Evolutionary conservation across 176 grass and related monocot species (phyloP).

Genomic region (Themeda triandra): DNA sequence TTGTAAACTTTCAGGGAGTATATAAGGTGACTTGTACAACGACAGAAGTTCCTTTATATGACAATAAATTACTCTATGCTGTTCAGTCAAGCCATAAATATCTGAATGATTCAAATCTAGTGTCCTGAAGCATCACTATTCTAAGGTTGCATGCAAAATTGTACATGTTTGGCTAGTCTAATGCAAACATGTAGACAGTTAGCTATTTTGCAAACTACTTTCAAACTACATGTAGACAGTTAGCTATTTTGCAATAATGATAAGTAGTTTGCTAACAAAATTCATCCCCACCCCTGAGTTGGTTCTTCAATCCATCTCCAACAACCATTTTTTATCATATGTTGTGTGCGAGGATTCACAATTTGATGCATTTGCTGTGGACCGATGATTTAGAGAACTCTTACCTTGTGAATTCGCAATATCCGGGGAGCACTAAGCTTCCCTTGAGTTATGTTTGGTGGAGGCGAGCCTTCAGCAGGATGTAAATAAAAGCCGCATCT

Average conservation of each 20-base stretch:
- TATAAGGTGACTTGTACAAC: neutral
- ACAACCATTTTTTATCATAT: slow-evolving; percentile 1
- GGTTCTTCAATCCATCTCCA: neutral
- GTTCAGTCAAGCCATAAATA: neutral
- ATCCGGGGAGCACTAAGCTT: slow-evolving; percentile 94
- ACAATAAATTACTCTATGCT: slow-evolving; percentile 4
- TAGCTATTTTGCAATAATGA: too few relatives aligned
- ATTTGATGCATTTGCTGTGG: neutral
- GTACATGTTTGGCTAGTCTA: neutral
- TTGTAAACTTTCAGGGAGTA: neutral
- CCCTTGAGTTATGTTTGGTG: slow-evolving; percentile 77
- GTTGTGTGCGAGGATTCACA: neutral
- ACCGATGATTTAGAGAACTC: slow-evolving; percentile 25
- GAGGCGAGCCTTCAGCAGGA: slow-evolving; percentile 78
- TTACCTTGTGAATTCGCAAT: slow-evolving; percentile 95
- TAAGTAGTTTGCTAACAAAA: neutral
- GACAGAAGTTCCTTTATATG: neutral
- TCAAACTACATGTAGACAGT: too few relatives aligned
- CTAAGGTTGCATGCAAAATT: neutral
- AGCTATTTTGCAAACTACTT: too few relatives aligned
- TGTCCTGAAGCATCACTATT: neutral
- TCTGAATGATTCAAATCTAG: slow-evolving; percentile 1
- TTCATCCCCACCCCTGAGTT: neutral
- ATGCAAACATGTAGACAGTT: neutral
- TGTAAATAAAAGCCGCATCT: slow-evolving; percentile 97